phyloP scores from a whole-genome alignment of 345 rosid genomes.

The Camelina laxa region DNA sequence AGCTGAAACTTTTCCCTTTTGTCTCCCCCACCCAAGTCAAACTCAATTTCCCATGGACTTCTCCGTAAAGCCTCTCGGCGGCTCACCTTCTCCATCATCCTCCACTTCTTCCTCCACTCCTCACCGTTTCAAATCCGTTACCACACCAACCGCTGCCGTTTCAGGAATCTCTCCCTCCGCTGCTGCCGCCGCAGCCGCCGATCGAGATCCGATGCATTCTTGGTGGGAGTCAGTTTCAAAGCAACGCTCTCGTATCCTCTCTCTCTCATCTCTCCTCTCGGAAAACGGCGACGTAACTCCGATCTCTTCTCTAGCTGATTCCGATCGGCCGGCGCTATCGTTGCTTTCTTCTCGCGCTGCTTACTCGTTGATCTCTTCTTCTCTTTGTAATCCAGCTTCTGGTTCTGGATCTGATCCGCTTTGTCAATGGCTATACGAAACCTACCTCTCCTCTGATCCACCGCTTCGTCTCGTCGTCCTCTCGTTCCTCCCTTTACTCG shows the following conservation, averaged over 20 bases:
- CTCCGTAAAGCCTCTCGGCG: slow-evolving; percentile 42
- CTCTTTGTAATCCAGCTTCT: slow-evolving; percentile 58
- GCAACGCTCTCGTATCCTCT: slow-evolving; percentile 79
- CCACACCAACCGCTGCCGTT: slow-evolving; percentile 38
- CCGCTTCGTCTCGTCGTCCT: slow-evolving; percentile 86
- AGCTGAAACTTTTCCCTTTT: slow-evolving; percentile 16
- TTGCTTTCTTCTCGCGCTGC: slow-evolving; percentile 78
- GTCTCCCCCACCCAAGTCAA: slow-evolving; percentile 19
- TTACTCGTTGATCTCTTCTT: slow-evolving; percentile 59
- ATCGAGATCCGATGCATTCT: slow-evolving; percentile 77
- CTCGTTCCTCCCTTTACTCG: slow-evolving; percentile 78
- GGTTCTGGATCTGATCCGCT: slow-evolving; percentile 91
- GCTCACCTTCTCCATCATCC: slow-evolving; percentile 55
- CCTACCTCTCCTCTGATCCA: slow-evolving; percentile 78
- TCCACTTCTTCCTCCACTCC: slow-evolving; percentile 47
- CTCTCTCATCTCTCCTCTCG: slow-evolving; percentile 68
- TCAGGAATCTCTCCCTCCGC: slow-evolving; percentile 32
- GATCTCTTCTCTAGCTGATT: slow-evolving; percentile 81
- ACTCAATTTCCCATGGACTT: slow-evolving; percentile 47
- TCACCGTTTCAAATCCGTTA: slow-evolving; percentile 39
- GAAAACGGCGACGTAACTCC: slow-evolving; percentile 36
- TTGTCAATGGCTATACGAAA: slow-evolving; percentile 97
- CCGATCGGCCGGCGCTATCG: slow-evolving; percentile 92
- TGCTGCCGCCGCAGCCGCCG: slow-evolving; percentile 31
- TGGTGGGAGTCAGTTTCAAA: slow-evolving; percentile 99